Evolutionary conservation across 805 yeast genomes (phyloP), one percentile per base, ranked within the genome.

Genomic region (Candida peoriensis): DNA sequence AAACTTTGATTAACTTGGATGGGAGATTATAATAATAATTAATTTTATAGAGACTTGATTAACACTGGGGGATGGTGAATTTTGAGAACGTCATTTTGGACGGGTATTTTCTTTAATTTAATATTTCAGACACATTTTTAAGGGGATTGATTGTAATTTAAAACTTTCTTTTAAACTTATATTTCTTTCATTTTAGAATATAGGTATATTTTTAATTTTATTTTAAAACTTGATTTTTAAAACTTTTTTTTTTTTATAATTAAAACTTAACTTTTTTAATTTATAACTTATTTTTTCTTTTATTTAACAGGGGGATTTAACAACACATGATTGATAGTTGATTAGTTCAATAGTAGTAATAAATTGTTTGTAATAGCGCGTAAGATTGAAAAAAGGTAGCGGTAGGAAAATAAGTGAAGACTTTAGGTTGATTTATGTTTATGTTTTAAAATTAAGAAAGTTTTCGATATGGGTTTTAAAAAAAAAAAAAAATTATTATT

Each of bases 41-140:
- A 19, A 25, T 11, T 24, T 28, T 26, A 28, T 30, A 23, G 29
- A 27, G 22, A 29, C 23, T 24, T 28, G 21, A 24, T 24, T 39
- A 25, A 20, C 12, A 26, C 26, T 38, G 15, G 29, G 29, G 21
- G 25, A 30, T 27, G 37, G 32, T 25, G 33, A 30, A 24, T 22
- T 28, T 39, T 32, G 36, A 39, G 38, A 38, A 45, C 55, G 56
- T 34, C 56, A 48, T 52, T 24, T 36, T 48, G 56, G 50, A 44
- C 51, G 52, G 48, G 18, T 27, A 35, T 20, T 16, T 24, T 39
- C 27, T 34, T 24, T 33, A 27, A 34, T 46, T 46, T 50, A 51
- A n/a, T n/a, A n/a, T n/a, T n/a, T n/a, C 42, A 45, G 53, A 38
- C 46, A 42, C 54, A 52, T 50, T 34, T 36, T 50, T 42, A 35